Evolutionary conservation across 768 basidiomycete species (phyloP), one percentile per base, ranked within the genome.

Genomic region (Mycena crocata): DNA sequence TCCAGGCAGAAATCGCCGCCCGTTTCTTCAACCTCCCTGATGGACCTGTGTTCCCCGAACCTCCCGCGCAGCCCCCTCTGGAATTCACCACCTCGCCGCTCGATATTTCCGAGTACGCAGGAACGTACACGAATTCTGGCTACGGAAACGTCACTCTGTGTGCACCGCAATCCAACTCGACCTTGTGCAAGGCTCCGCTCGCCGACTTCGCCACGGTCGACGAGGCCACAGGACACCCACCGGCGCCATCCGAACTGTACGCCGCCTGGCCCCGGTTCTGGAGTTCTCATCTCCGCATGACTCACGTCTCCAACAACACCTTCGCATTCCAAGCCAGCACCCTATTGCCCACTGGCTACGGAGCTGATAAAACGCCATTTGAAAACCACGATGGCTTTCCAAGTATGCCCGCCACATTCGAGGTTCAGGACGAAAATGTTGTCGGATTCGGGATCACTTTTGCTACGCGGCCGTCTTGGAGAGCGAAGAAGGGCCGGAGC

Each of bases 331-430:
- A 59, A 14, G 55, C 72, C 3, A 74, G 78, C 8, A 68, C 68
- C 3, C 70, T 82, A 3, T 83, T 79, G 66, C 78, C 81, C 1
- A 28, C 77, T 0, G 82, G 83, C 6, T 83, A 79, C 51, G 83
- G 84, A 17, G 71, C 64, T 24, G 76, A 83, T 48, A 54, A 35
- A 28, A 79, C 72, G 7, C 79, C 82, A 12, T 83, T 76, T 24
- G 76, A 77, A 26, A 73, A 69, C 21, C 31, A 30, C 23, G 17
- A 24, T 57, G 54, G 32, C 23, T 71, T 10, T 49, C 52, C 0
- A 12, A 23, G 3, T 1, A 32, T 57, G 9, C 21, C 49, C 12
- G 74, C 66, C 1, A 72, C 71, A 21, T 78, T 81, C 35, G 68
- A 74, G 17, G 35, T 77, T 0, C 64, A 75, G 42, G 72, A 72